A percentile compares a stretch with the other conserved stretches of the same genome.
Evolutionary conservation across 2,329 filamentous ascomycete species (phyloP).

Genomic region (Penicillium sp.): DNA sequence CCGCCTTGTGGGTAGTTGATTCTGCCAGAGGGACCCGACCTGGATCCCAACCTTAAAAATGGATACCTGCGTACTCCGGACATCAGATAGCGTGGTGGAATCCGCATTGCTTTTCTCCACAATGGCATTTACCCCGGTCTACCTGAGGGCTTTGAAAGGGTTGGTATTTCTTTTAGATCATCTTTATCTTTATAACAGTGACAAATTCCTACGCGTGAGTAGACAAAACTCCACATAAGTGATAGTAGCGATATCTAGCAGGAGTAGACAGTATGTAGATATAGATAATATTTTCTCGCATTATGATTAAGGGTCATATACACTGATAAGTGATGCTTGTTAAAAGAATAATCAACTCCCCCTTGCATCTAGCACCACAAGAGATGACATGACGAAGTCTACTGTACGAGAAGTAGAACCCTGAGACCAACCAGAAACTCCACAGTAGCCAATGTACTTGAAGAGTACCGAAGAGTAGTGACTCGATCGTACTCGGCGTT

Average conservation of each 20-base stretch:
- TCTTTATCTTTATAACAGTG: not conserved
- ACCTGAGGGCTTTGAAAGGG: not conserved
- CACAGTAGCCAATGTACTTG: conserved; percentile 9
- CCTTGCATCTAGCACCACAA: not conserved
- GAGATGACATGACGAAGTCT: conserved; percentile 2
- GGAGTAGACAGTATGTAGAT: not conserved
- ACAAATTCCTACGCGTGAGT: not conserved
- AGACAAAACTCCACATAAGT: not conserved
- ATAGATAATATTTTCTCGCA: conserved; percentile 4
- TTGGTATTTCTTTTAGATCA: not conserved
- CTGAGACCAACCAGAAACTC: conserved; percentile 14
- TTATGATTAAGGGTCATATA: conserved; percentile 23
- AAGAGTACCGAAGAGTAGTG: not conserved
- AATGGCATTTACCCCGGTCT: too few species aligned
- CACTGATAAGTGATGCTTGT: conserved; percentile 22
- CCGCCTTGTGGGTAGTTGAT: not conserved
- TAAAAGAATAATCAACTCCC: conserved; percentile 5
- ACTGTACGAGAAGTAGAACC: conserved; percentile 15
- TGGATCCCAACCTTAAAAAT: too few species aligned
- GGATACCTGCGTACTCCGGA: too few species aligned
- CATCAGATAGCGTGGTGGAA: too few species aligned
- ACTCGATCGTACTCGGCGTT: conserved; percentile 11
- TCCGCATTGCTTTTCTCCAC: too few species aligned
- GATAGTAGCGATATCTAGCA: not conserved
- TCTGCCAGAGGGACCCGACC: too few species aligned